Evolutionary conservation across 768 basidiomycete species (phyloP).

Genomic region (Boletus subcaerulescens): DNA sequence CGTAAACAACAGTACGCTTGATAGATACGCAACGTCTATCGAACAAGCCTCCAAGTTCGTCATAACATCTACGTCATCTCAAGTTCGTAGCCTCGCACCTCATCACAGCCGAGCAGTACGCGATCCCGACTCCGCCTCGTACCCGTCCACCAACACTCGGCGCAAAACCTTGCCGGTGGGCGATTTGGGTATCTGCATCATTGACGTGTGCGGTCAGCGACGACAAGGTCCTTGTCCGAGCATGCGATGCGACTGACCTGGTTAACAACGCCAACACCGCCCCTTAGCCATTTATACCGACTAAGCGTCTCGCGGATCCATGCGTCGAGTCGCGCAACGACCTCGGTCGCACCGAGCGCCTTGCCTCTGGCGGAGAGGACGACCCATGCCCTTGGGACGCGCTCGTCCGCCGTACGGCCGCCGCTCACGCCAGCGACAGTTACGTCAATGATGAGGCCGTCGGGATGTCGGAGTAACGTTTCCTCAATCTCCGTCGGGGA

Average conservation of each 20-base stretch:
- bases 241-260: slow-evolving; percentile 42
- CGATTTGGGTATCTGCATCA: slow-evolving; percentile 60
- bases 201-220: background rate
- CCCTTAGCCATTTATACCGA: slow-evolving; percentile 74
- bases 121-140: slow-evolving; percentile 37
- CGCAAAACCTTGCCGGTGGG: slow-evolving; percentile 73
- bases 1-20: too few relatives aligned
- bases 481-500: slow-evolving; percentile 79
- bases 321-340: slow-evolving; percentile 46
- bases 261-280: slow-evolving; percentile 64
- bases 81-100: background rate
- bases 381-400: slow-evolving; percentile 75
- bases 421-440: slow-evolving; percentile 74
- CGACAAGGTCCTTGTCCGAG: background rate
- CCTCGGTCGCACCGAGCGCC: slow-evolving; percentile 40
- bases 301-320: slow-evolving; percentile 67
- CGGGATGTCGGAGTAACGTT: slow-evolving; percentile 58
- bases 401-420: slow-evolving; percentile 68
- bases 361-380: slow-evolving; percentile 59
- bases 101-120: slow-evolving; percentile 25
- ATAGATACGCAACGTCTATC: too few relatives aligned
- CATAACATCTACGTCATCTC: background rate
- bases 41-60: too few relatives aligned
- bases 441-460: slow-evolving; percentile 58
- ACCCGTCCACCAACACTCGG: slow-evolving; percentile 55